These are phyloP conservation scores for Chlamydomonas incerta DNA, from an alignment of 139 green algal species.

Conservation along the genomic window DNA sequence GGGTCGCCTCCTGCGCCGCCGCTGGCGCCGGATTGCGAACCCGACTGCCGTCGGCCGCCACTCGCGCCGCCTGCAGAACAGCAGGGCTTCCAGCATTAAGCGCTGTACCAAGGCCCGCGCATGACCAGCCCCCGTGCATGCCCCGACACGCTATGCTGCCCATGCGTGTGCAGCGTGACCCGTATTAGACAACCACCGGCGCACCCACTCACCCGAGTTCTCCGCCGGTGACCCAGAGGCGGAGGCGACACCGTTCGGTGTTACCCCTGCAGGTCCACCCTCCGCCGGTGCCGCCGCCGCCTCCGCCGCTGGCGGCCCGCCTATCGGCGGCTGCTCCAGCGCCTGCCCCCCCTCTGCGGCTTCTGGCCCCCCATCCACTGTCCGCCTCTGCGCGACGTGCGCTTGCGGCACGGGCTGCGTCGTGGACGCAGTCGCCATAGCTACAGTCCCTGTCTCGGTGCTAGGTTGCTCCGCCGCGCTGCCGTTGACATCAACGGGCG, in stretches of 20 bases:
- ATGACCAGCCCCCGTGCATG: too few relatives aligned
- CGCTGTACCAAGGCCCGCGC: neutral
- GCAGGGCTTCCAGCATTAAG: neutral
- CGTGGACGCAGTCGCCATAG: slow-evolving; percentile 15
- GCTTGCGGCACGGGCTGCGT: slow-evolving; percentile 28
- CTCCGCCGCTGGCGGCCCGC: neutral
- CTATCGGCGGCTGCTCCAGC: neutral
- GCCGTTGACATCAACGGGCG: slow-evolving; percentile 36
- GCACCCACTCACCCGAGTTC: neutral
- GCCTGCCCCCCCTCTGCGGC: neutral
- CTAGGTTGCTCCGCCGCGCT: neutral
- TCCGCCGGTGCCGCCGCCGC: neutral
- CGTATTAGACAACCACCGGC: too few relatives aligned
- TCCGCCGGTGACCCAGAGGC: neutral
- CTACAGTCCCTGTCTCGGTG: neutral
- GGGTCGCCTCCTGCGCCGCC: neutral
- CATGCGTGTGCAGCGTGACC: too few relatives aligned
- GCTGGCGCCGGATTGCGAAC: too few relatives aligned
- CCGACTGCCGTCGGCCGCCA: neutral
- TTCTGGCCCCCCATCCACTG: neutral
- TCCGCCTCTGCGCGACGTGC: neutral
- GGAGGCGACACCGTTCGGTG: neutral
- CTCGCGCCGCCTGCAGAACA: neutral
- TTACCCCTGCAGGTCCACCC: neutral
- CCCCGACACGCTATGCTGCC: too few relatives aligned